Evolutionary conservation across 148 eudicot genomes (phyloP).

Genomic region (Oxyria digyna): DNA sequence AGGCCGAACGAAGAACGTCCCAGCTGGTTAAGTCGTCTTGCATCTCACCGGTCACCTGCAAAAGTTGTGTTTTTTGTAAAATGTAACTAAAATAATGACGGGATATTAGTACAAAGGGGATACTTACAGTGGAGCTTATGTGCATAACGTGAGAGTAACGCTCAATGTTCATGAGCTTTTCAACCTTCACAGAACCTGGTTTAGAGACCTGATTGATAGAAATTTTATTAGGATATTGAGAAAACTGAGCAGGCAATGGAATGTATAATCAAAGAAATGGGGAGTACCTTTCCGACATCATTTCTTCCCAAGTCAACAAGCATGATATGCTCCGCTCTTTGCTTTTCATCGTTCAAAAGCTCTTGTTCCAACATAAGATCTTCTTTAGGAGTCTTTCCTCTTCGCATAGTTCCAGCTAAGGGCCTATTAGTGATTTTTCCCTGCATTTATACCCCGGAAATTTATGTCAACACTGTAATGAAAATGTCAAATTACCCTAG

Average conservation of each 20-base stretch:
- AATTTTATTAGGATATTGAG: background rate
- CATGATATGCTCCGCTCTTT: constrained; percentile 97
- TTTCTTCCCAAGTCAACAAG: constrained; percentile 98
- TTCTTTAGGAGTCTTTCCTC: constrained; percentile 91
- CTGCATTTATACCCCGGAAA: constrained; percentile 21
- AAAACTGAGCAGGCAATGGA: background rate
- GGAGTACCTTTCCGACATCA: constrained; percentile 88
- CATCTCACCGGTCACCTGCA: constrained; percentile 89
- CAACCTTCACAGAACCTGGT: constrained; percentile 91
- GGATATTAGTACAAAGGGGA: background rate
- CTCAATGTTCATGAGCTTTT: constrained; percentile 88
- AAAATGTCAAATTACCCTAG: background rate
- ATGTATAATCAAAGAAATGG: background rate
- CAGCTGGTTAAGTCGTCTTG: constrained; percentile 64
- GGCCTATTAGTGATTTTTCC: constrained; percentile 79
- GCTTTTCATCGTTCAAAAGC: constrained; percentile 82
- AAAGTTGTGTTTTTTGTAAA: background rate
- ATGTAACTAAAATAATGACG: background rate
- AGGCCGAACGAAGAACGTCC: constrained; percentile 94
- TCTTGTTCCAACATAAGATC: constrained; percentile 77
- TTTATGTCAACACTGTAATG: background rate
- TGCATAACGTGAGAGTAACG: constrained; percentile 99
- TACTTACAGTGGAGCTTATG: constrained; percentile 92
- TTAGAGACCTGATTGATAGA: constrained; percentile 54
- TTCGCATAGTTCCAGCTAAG: constrained; percentile 85